Conservation (phyloP, 1,284 basidiomycete genomes). For the Cryptococcus amylolentus region DNA sequence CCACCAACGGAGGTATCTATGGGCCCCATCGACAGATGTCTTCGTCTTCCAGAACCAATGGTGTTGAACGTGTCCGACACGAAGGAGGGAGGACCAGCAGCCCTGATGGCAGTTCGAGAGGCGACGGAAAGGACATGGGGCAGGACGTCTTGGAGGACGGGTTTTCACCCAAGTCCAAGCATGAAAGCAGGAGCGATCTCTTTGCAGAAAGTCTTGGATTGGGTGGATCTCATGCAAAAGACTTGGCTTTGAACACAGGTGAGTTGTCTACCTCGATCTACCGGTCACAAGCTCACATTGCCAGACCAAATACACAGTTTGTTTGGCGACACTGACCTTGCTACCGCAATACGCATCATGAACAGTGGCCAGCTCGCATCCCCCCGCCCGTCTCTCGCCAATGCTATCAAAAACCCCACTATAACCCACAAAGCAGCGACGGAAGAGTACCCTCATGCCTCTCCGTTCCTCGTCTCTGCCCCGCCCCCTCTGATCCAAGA, state of each 20-base stretch:
- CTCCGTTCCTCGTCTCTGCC: constrained; percentile 38
- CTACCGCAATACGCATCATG: constrained; percentile 36
- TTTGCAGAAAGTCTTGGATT: constrained; percentile 38
- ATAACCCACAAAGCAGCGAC: constrained; percentile 7
- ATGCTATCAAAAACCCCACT: constrained; percentile 4
- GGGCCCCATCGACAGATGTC: constrained; percentile 3
- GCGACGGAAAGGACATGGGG: constrained; percentile 15
- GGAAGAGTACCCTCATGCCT: constrained; percentile 2
- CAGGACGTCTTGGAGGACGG: no score
- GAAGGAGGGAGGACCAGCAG: constrained; percentile 10
- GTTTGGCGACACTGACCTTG: constrained; percentile 36
- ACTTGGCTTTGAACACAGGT: constrained; percentile 31
- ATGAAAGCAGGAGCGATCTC: constrained; percentile 2
- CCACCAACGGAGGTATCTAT: neutral
- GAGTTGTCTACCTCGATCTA: constrained; percentile 1
- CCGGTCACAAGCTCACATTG: neutral
- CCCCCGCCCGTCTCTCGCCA: constrained; percentile 6
- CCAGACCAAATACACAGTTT: constrained; percentile 42
- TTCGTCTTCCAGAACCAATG: neutral
- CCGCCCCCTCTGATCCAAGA: constrained; percentile 33
- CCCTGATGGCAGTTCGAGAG: constrained; percentile 13
- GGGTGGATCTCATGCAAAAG: constrained; percentile 7
- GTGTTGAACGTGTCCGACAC: neutral
- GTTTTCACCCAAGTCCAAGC: no score
- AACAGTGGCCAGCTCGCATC: constrained; percentile 9